A percentile compares a stretch with the other conserved stretches of the same genome.
These are phyloP conservation scores for Ilex aquifolium DNA, from an alignment of 257 asterid species.

Conservation along the genomic window DNA sequence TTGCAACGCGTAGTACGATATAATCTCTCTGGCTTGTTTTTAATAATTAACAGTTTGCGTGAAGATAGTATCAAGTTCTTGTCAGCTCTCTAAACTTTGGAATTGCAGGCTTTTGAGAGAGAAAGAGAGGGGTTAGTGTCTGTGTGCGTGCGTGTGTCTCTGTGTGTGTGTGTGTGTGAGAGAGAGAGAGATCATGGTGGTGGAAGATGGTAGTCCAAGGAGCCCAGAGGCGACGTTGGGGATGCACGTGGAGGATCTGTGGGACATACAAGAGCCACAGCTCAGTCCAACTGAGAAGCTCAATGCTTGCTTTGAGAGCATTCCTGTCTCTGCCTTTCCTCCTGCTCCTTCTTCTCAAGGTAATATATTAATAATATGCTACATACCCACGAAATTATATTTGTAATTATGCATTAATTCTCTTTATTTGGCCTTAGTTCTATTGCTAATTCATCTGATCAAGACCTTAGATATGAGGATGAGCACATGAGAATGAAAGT, in stretches of 20 bases:
- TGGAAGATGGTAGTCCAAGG: constrained; percentile 66
- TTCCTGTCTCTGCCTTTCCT: constrained; percentile 95
- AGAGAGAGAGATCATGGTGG: constrained; percentile 23
- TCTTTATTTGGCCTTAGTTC: too few relatives aligned
- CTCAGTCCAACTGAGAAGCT: constrained; percentile 93
- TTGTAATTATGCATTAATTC: too few relatives aligned
- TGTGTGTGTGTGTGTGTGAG: background rate
- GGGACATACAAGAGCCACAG: constrained; percentile 91
- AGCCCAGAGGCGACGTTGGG: constrained; percentile 98
- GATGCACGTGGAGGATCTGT: constrained; percentile 88
- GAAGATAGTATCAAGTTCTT: background rate
- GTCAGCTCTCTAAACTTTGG: background rate
- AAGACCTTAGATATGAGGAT: too few relatives aligned
- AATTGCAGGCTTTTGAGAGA: background rate
- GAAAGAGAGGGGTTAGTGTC: background rate
- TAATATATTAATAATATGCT: background rate
- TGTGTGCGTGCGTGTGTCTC: background rate
- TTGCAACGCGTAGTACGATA: too few relatives aligned
- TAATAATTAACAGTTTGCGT: too few relatives aligned
- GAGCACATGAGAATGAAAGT: too few relatives aligned
- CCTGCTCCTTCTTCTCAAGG: constrained; percentile 78
- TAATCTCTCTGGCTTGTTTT: too few relatives aligned
- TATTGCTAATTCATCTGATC: too few relatives aligned
- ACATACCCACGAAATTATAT: too few relatives aligned
- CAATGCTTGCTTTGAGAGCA: constrained; percentile 91